phyloP scores from a whole-genome alignment of 73 alveolate species.

The Paramecium biaurelia region DNA sequence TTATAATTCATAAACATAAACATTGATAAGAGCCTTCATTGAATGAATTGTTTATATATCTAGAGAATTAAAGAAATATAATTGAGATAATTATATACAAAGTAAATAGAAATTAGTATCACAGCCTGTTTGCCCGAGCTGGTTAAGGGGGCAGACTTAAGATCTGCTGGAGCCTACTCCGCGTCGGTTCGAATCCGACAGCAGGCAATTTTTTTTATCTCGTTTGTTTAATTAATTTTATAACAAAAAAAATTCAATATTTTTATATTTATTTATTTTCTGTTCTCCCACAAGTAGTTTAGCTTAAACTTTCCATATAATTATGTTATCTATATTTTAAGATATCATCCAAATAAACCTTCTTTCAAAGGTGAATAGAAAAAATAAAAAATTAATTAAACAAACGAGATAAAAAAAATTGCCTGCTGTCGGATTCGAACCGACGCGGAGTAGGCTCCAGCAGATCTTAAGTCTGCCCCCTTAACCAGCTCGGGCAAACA shows the following conservation, averaged over 20 bases:
- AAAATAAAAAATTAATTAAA: too few species aligned
- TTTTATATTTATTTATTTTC: too few species aligned
- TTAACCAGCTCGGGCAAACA: conserved; percentile 94
- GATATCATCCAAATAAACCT: too few species aligned
- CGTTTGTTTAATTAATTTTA: too few species aligned
- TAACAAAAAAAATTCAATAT: too few species aligned
- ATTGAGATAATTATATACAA: neutral
- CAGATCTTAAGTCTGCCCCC: conserved; percentile 97
- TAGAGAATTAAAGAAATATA: neutral
- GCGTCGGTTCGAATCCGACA: conserved; percentile 93
- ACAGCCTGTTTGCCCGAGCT: conserved; percentile 91
- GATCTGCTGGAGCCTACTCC: conserved; percentile 90
- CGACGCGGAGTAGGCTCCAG: conserved; percentile 89
- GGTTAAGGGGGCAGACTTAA: conserved; percentile 96
- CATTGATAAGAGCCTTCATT: too few species aligned
- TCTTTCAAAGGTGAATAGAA: too few species aligned
- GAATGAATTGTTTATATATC: too few species aligned
- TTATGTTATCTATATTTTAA: too few species aligned
- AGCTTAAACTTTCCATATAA: too few species aligned
- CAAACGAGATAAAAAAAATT: neutral
- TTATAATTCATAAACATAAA: too few species aligned
- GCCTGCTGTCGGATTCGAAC: conserved; percentile 84
- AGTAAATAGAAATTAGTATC: neutral
- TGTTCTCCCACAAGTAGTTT: too few species aligned
- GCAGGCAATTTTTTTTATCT: conserved; percentile 36